phyloP scores from a whole-genome alignment of 305 asterid genomes.

The Rubia balearica region DNA sequence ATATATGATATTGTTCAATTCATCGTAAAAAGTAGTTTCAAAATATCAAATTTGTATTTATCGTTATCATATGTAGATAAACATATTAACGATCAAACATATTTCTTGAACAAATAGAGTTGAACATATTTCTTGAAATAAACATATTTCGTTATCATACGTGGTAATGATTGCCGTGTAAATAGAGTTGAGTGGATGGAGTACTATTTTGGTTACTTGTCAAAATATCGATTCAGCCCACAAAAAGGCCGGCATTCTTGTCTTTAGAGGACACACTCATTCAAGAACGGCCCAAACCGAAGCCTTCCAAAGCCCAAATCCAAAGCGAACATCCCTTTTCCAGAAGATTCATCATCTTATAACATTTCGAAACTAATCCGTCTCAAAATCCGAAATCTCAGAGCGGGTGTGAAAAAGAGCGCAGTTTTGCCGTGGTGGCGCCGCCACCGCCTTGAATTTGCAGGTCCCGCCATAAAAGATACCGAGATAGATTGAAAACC shows the following conservation, averaged over 20 bases:
- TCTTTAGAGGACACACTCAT: neutral
- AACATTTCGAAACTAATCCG: neutral
- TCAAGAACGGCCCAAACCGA: neutral
- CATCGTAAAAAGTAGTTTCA: too few relatives aligned
- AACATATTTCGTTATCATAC: too few relatives aligned
- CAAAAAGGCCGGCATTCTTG: neutral
- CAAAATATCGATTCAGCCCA: neutral
- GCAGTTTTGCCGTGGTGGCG: neutral
- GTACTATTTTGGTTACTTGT: too few relatives aligned
- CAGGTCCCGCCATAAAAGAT: constrained; percentile 2
- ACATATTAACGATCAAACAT: too few relatives aligned
- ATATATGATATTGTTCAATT: too few relatives aligned
- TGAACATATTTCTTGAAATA: too few relatives aligned
- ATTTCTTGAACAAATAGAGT: too few relatives aligned
- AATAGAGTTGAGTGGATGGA: too few relatives aligned
- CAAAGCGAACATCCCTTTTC: neutral
- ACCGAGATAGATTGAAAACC: neutral
- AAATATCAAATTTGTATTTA: too few relatives aligned
- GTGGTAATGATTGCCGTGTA: too few relatives aligned
- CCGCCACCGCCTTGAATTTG: neutral
- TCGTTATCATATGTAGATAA: too few relatives aligned
- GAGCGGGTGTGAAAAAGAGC: neutral
- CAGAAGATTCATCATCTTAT: neutral
- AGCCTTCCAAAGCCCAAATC: neutral
- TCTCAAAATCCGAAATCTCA: neutral